Percentiles rank a stretch among this genome's conserved stretches.
These are phyloP conservation scores for Boletus pseudo-olivaceus DNA, from an alignment of 768 basidiomycete genomes.

Conservation along the genomic window DNA sequence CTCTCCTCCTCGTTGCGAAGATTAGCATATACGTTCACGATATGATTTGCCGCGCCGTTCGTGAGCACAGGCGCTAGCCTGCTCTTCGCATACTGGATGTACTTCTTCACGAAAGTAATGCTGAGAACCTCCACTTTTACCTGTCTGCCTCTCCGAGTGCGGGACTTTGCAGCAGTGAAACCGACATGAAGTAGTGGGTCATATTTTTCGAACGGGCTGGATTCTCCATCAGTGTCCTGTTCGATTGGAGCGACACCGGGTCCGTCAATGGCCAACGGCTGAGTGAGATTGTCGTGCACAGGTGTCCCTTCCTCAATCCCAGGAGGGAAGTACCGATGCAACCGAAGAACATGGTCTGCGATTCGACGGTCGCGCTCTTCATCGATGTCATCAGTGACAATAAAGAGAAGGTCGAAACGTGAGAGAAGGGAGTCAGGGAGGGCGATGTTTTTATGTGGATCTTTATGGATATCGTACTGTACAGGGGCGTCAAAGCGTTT, in stretches of 20 bases:
- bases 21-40: conserved; percentile 87
- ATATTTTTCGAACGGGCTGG: conserved; percentile 90
- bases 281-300: conserved; percentile 79
- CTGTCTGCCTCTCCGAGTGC: conserved; percentile 58
- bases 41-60: conserved; percentile 91
- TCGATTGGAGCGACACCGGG: conserved; percentile 45
- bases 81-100: conserved; percentile 95
- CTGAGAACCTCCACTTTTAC: conserved; percentile 78
- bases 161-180: conserved; percentile 47
- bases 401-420: conserved; percentile 97
- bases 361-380: conserved; percentile 91
- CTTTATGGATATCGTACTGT: conserved; percentile 99
- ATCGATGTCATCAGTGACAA: conserved; percentile 97
- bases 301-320: conserved; percentile 97
- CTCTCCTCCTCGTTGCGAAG: conserved; percentile 88
- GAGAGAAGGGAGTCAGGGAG: conserved; percentile 96
- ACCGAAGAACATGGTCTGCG: conserved; percentile 95
- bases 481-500: conserved; percentile 7
- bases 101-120: conserved; percentile 96
- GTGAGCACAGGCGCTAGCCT: conserved; percentile 81
- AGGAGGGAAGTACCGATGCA: conserved; percentile 95
- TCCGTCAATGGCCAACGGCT: conserved; percentile 84
- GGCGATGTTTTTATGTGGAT: conserved; percentile 98
- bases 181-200: conserved; percentile 93
- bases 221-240: conserved; percentile 36